phyloP scores from a whole-genome alignment of 108 stramenopile species.

The Cyclostephanos tholiformis region DNA sequence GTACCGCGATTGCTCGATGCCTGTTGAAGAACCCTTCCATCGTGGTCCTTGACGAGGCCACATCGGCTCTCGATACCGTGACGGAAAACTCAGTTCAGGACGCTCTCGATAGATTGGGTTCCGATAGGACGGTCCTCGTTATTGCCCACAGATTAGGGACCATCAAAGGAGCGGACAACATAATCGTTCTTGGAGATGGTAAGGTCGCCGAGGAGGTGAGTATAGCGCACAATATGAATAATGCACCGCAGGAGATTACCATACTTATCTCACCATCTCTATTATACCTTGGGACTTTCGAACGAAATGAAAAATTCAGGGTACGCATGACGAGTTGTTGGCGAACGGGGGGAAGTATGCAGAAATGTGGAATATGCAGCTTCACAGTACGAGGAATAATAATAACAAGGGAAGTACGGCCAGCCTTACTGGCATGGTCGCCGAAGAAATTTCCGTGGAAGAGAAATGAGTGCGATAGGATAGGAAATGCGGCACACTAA shows the following conservation, averaged over 20 bases:
- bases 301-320: constrained; percentile 38
- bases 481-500: neutral
- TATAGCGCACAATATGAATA: neutral
- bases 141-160: constrained; percentile 98
- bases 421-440: constrained; percentile 22
- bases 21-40: constrained; percentile 94
- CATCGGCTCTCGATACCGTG: constrained; percentile 78
- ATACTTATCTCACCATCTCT: neutral
- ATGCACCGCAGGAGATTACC: neutral
- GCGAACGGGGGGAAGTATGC: constrained; percentile 79
- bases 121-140: constrained; percentile 90
- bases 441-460: neutral
- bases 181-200: constrained; percentile 94
- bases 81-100: constrained; percentile 93
- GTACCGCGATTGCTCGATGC: constrained; percentile 85
- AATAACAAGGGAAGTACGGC: constrained; percentile 4
- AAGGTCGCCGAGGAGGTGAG: constrained; percentile 82
- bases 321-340: constrained; percentile 95
- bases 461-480: constrained; percentile 13
- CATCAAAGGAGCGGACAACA: constrained; percentile 95
- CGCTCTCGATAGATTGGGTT: constrained; percentile 90
- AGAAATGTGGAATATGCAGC: constrained; percentile 90
- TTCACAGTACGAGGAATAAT: constrained; percentile 44
- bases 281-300: neutral
- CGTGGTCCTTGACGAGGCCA: constrained; percentile 67